Conservation (phyloP, 2,329 filamentous ascomycete genomes). For the Fusarium hainanense region DNA sequence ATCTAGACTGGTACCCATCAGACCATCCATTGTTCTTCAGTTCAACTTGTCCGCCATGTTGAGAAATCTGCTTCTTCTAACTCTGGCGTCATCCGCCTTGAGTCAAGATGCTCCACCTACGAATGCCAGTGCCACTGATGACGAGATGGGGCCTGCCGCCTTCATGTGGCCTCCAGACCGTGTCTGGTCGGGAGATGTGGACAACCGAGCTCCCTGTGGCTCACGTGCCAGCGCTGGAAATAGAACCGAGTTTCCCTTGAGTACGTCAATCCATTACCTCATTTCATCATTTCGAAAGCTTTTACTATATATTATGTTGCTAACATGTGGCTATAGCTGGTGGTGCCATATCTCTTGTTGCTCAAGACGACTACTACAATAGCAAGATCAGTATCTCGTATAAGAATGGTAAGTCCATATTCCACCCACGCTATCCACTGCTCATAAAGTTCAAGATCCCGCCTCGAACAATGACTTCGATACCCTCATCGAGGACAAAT, state of each 20-base stretch:
- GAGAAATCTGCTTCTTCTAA: conserved; percentile 19
- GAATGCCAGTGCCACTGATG: conserved; percentile 25
- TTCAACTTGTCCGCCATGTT: conserved; percentile 10
- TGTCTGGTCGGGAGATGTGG: conserved; percentile 63
- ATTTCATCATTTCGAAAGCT: not conserved
- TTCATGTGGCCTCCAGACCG: conserved; percentile 71
- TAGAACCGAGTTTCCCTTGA: conserved; percentile 66
- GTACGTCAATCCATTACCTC: conserved; percentile 44
- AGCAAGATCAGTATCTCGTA: conserved; percentile 66
- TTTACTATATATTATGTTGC: not conserved
- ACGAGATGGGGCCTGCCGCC: conserved; percentile 64
- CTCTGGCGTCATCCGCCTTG: conserved; percentile 16
- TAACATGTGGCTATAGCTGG: conserved; percentile 53
- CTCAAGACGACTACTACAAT: conserved; percentile 67
- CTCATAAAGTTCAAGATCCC: conserved; percentile 48
- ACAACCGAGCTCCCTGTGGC: conserved; percentile 69
- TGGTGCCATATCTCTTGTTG: conserved; percentile 65
- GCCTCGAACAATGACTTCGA: conserved; percentile 55
- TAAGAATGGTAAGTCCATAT: conserved; percentile 53
- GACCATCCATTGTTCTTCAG: not conserved
- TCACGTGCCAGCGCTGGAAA: conserved; percentile 59
- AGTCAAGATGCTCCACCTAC: conserved; percentile 26
- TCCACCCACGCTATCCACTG: rapidly evolving
- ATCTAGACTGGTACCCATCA: not conserved
- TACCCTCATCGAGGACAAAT: conserved; percentile 51